These are phyloP conservation scores for Leccinum ochraceum DNA, from an alignment of 768 basidiomycete species.

Conservation along the genomic window DNA sequence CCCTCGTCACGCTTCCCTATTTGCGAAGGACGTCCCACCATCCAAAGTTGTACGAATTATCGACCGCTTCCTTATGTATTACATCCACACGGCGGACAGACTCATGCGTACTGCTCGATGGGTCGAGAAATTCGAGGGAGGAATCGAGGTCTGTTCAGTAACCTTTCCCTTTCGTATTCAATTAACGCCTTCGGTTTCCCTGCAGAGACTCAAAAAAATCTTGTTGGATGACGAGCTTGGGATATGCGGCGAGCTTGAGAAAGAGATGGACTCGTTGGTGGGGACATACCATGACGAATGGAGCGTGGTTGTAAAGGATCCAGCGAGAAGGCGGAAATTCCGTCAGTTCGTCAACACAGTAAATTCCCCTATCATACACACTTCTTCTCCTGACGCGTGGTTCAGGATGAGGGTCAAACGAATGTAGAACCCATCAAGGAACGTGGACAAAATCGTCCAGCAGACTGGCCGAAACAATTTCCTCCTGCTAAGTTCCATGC, in stretches of 20 bases:
- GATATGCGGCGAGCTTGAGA: conserved; percentile 68
- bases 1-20: too few relatives aligned
- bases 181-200: not conserved
- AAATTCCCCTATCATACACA: conserved; percentile 5
- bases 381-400: not conserved
- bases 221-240: conserved; percentile 71
- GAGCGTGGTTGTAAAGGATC: conserved; percentile 61
- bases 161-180: not conserved
- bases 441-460: conserved; percentile 62
- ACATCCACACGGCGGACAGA: conserved; percentile 68
- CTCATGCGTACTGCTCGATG: conserved; percentile 73
- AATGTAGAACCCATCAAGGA: conserved; percentile 48
- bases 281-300: conserved; percentile 71
- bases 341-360: conserved; percentile 69
- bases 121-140: conserved; percentile 70
- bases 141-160: conserved; percentile 49
- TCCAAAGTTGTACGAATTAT: too few relatives aligned
- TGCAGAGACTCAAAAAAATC: conserved; percentile 60
- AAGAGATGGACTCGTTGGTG: conserved; percentile 63
- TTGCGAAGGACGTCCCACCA: too few relatives aligned
- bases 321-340: conserved; percentile 49
- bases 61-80: too few relatives aligned
- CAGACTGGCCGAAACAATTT: conserved; percentile 65
- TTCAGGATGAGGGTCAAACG: not conserved
- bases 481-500: conserved; percentile 46